phyloP scores from a whole-genome alignment of 331 rosid species.

The Cydonia oblonga region DNA sequence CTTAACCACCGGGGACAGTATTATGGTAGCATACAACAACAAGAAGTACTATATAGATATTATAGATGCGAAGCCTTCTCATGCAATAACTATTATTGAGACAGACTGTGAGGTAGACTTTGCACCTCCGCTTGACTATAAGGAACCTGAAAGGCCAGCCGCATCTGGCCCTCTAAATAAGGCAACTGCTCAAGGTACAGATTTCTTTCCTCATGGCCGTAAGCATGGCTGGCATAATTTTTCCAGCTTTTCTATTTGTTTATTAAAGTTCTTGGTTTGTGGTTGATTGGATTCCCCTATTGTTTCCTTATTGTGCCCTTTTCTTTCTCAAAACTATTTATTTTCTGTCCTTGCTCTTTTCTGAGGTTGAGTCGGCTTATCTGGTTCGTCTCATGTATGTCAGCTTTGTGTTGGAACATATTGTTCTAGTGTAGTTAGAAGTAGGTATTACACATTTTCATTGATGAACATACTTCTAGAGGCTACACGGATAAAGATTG shows the following conservation, averaged over 20 bases:
- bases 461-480: neutral
- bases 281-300: neutral
- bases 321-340: neutral
- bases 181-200: conserved; percentile 52
- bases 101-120: conserved; percentile 99
- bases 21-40: conserved; percentile 98
- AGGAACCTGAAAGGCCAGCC: conserved; percentile 81
- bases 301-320: neutral
- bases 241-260: neutral
- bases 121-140: conserved; percentile 98
- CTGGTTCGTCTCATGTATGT: neutral
- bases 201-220: neutral
- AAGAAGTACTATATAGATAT: conserved; percentile 92
- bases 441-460: neutral
- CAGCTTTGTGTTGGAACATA: neutral
- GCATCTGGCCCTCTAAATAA: conserved; percentile 36
- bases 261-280: neutral
- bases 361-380: neutral
- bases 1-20: conserved; percentile 88
- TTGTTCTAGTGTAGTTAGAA: neutral
- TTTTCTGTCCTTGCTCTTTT: neutral
- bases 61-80: conserved; percentile 74
- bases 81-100: conserved; percentile 90
- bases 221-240: neutral
- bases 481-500: neutral